Percentiles rank a stretch among this genome's conserved stretches.
Conservation (phyloP, 2,329 filamentous ascomycete species). For the Cytospora paraplurivora region DNA sequence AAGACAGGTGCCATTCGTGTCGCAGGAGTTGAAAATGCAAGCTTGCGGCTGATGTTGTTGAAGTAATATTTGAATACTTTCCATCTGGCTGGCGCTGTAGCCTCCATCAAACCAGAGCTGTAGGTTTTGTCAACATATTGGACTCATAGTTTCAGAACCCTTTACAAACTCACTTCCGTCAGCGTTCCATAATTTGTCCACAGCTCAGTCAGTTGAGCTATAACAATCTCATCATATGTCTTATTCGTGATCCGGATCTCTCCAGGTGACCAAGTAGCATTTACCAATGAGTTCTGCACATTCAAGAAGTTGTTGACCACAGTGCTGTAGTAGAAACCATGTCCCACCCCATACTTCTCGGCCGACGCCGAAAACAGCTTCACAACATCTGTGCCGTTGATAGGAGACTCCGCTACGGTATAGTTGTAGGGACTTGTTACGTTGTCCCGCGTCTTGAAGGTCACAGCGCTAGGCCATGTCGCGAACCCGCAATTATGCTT, state of each 20-base stretch:
- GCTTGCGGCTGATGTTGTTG: constrained; percentile 32
- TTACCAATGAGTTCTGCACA: constrained; percentile 32
- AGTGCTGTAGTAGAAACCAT: constrained; percentile 38
- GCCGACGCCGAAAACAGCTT: constrained; percentile 34
- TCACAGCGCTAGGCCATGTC: constrained; percentile 36
- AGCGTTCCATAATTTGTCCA: constrained; percentile 33
- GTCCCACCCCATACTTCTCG: constrained; percentile 33
- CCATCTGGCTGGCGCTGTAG: constrained; percentile 31
- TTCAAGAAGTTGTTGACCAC: constrained; percentile 38
- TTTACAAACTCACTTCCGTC: constrained; percentile 31
- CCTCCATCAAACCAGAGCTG: constrained; percentile 37
- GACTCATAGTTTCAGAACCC: too few species aligned
- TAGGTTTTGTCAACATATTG: neutral
- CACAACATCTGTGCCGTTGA: constrained; percentile 33
- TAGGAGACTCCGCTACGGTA: constrained; percentile 35
- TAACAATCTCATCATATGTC: constrained; percentile 34
- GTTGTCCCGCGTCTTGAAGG: constrained; percentile 33
- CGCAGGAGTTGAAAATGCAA: constrained; percentile 33
- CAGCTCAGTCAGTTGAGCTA: constrained; percentile 33
- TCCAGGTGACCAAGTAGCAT: constrained; percentile 26
- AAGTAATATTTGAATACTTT: constrained; percentile 31
- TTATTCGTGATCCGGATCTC: constrained; percentile 33
- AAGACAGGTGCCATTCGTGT: constrained; percentile 32
- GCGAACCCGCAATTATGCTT: constrained; percentile 39
- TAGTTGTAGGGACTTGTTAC: constrained; percentile 35